Conservation (phyloP, 139 green algal species). For the Coelastrella sp. region DNA sequence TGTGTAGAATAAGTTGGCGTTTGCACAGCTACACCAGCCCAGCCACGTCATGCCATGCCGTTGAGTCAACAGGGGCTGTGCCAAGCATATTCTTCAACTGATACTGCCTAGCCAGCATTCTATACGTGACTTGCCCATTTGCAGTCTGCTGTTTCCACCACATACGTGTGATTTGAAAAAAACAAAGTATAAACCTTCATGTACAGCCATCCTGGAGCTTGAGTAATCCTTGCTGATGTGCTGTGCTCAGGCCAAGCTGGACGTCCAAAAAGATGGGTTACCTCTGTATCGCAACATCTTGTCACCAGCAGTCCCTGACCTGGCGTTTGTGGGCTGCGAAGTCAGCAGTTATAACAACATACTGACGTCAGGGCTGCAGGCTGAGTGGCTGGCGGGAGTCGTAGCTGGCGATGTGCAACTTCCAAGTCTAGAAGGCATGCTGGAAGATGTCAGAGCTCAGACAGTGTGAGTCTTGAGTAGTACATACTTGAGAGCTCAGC, state of each 20-base stretch:
- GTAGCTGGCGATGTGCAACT: conserved; percentile 21
- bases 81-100: not conserved
- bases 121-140: not conserved
- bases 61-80: not conserved
- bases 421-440: conserved; percentile 1
- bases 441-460: conserved; percentile 35
- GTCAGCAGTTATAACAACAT: conserved; percentile 46
- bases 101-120: not conserved
- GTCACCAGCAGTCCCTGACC: conserved; percentile 37
- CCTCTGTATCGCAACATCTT: conserved; percentile 54
- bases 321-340: conserved; percentile 54
- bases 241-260: conserved; percentile 32
- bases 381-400: conserved; percentile 47
- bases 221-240: not conserved
- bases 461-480: not conserved
- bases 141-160: not conserved
- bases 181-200: not conserved
- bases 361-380: conserved; percentile 54
- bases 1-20: not conserved
- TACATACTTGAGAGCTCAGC: not conserved
- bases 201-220: not conserved
- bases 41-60: not conserved
- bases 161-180: not conserved
- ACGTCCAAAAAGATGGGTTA: conserved; percentile 52
- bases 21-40: not conserved